phyloP scores from a whole-genome alignment of 2,329 filamentous ascomycete genomes.

The Xylogone sp. region DNA sequence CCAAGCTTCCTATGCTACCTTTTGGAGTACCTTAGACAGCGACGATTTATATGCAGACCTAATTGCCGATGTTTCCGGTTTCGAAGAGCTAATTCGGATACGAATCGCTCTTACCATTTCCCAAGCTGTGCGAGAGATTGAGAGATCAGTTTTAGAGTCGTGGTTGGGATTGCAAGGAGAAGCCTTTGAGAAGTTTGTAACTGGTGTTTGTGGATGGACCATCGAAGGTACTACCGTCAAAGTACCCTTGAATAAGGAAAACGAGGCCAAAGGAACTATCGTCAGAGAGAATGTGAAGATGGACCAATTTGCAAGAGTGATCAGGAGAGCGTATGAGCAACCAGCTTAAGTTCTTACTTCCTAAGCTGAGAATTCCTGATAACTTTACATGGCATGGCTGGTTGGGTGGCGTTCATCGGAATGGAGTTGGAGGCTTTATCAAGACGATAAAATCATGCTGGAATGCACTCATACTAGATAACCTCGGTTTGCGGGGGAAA shows the following conservation, averaged over 20 bases:
- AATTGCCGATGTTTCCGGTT: slow-evolving; percentile 88
- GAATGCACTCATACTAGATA: background rate
- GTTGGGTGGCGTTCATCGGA: slow-evolving; percentile 1
- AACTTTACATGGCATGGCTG: slow-evolving; percentile 4
- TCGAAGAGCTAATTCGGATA: slow-evolving; percentile 89
- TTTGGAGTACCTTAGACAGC: slow-evolving; percentile 90
- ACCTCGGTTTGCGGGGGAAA: background rate
- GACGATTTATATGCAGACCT: slow-evolving; percentile 96
- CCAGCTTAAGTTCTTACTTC: slow-evolving; percentile 45
- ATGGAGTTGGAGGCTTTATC: slow-evolving; percentile 1
- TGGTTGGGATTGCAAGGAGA: slow-evolving; percentile 72
- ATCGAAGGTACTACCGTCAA: slow-evolving; percentile 63
- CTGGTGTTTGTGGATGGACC: slow-evolving; percentile 83
- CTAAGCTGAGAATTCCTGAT: background rate
- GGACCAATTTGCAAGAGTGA: slow-evolving; percentile 76
- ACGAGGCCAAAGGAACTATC: slow-evolving; percentile 93
- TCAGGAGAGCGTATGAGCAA: slow-evolving; percentile 84
- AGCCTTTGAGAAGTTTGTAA: slow-evolving; percentile 71
- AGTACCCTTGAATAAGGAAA: slow-evolving; percentile 91
- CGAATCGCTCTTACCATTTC: slow-evolving; percentile 85
- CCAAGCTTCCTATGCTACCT: slow-evolving; percentile 82
- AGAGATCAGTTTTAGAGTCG: slow-evolving; percentile 62
- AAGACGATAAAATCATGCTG: background rate
- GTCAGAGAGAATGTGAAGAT: slow-evolving; percentile 94
- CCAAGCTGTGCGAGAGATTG: slow-evolving; percentile 73